Evolutionary conservation across 2,329 filamentous ascomycete species (phyloP), one percentile per base, ranked within the genome.

Genomic region (Blastomyces silverae): DNA sequence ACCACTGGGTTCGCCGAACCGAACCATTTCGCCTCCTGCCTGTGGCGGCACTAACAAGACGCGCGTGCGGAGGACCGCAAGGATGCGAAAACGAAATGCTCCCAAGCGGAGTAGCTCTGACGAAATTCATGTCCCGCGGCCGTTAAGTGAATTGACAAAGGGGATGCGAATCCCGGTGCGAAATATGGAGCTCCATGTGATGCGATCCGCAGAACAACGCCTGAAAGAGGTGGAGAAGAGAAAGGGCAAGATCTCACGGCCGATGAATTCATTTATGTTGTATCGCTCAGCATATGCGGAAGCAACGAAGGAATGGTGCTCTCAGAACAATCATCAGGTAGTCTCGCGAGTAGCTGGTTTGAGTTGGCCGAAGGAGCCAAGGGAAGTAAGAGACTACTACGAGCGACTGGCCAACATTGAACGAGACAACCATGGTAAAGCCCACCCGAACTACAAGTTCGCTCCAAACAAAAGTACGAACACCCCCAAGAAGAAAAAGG

Each of bases 241-340:
- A 71, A 80, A 86, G 46, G 90, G 90, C 34, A 92, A 92, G 74
- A 84, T 97, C 70, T 91, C 93, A 71, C 84, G 94, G 39, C 92
- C 94, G 2, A 96, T 97, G 89, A 99, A 99, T 76, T 93, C 91
- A 0, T 99, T 97, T 80, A 96, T 99, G 89, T 82, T 99, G 61
- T 99, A 99, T 76, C 89, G 94, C 53, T 96, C 94, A 69, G 91
- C 91, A 7, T 97, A 91, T 73, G 90, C 95, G 66, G 90, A 94
- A 67, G 84, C 92, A 42, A 91, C 90, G 66, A 96, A 96, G 77
- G 82, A 85, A 62, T 90, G 87, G 82, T 90, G 89, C 70, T 81
- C 85, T 17, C 87, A 94, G 71, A 93, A 94, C 76, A 97, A 97
- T 78, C 93, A 99, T 75, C 93, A 99, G 75, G 81, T 94, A 46